phyloP scores from a whole-genome alignment of 1,284 basidiomycete genomes.

The Papiliotrema nemorosa region DNA sequence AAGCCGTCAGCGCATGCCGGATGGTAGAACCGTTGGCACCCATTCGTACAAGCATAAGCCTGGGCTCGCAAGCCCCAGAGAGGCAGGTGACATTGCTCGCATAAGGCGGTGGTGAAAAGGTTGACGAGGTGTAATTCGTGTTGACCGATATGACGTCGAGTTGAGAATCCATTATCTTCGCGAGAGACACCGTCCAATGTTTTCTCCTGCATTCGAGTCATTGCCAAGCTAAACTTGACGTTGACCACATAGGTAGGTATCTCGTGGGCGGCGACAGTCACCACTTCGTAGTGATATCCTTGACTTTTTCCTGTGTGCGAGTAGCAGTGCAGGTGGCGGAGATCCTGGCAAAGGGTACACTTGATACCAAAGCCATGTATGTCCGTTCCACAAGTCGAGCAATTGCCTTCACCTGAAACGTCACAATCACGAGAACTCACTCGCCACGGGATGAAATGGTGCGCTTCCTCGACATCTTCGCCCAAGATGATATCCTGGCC shows the following conservation, averaged over 20 bases:
- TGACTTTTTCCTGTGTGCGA: slow-evolving; percentile 12
- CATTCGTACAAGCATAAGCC: slow-evolving; percentile 59
- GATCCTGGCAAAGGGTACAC: slow-evolving; percentile 34
- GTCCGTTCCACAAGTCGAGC: slow-evolving; percentile 19
- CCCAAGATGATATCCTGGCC: slow-evolving; percentile 29
- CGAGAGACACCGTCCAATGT: slow-evolving; percentile 14
- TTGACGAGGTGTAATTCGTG: slow-evolving; percentile 53
- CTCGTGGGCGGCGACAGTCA: slow-evolving; percentile 15
- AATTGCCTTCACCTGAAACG: slow-evolving; percentile 7
- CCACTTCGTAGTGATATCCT: slow-evolving; percentile 24
- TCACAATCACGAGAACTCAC: slow-evolving; percentile 17
- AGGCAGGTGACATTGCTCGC: slow-evolving; percentile 62
- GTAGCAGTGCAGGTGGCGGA: slow-evolving; percentile 34
- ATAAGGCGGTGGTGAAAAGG: slow-evolving; percentile 67
- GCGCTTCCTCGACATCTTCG: slow-evolving; percentile 29
- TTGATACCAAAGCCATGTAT: slow-evolving; percentile 30
- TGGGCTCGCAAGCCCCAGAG: slow-evolving; percentile 67
- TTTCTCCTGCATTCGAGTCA: slow-evolving; percentile 25
- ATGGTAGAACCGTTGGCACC: slow-evolving; percentile 64
- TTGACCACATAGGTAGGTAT: no score
- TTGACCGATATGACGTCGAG: slow-evolving; percentile 20
- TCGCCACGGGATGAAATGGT: slow-evolving; percentile 40
- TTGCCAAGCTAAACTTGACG: slow-evolving; percentile 29
- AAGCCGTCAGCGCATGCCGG: slow-evolving; percentile 52
- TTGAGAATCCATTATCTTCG: slow-evolving; percentile 9